Conservation (phyloP, 1,139 yeast species). For the Spathaspora sp. region DNA sequence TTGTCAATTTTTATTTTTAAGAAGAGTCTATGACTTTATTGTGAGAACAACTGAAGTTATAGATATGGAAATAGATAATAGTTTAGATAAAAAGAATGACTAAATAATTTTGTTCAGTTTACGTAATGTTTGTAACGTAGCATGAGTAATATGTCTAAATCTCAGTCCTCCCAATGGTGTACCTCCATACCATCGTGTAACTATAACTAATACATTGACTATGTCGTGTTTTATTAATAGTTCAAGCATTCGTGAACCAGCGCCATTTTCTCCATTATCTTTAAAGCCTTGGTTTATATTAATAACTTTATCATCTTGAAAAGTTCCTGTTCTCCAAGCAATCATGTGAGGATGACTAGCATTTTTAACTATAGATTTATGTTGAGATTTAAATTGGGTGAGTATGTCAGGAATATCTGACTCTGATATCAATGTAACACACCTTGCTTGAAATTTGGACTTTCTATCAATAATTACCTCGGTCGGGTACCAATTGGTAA, state of each 20-base stretch:
- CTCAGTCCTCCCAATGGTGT: conserved; percentile 62
- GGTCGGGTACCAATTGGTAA: conserved; percentile 30
- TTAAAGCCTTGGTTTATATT: conserved; percentile 52
- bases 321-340: conserved; percentile 60
- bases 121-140: conserved; percentile 45
- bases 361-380: conserved; percentile 43
- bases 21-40: conserved; percentile 24
- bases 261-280: conserved; percentile 69
- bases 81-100: conserved; percentile 12
- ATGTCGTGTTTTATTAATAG: conserved; percentile 46
- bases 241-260: conserved; percentile 54
- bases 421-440: conserved; percentile 33
- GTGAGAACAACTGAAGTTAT: conserved; percentile 19
- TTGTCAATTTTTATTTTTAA: conserved; percentile 30
- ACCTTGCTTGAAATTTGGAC: conserved; percentile 64
- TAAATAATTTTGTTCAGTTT: conserved; percentile 5
- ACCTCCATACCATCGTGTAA: conserved; percentile 76
- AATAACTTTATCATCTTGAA: conserved; percentile 5
- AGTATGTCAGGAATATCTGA: conserved; percentile 41
- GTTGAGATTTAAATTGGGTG: conserved; percentile 30
- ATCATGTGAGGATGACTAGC: conserved; percentile 68
- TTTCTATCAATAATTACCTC: conserved; percentile 40
- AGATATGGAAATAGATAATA: conserved; percentile 16
- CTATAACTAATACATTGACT: conserved; percentile 58
- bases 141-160: conserved; percentile 59